A percentile compares a stretch with the other conserved stretches of the same genome.
Evolutionary conservation across 768 basidiomycete species (phyloP).

Genomic region (Piloderma croceum): DNA sequence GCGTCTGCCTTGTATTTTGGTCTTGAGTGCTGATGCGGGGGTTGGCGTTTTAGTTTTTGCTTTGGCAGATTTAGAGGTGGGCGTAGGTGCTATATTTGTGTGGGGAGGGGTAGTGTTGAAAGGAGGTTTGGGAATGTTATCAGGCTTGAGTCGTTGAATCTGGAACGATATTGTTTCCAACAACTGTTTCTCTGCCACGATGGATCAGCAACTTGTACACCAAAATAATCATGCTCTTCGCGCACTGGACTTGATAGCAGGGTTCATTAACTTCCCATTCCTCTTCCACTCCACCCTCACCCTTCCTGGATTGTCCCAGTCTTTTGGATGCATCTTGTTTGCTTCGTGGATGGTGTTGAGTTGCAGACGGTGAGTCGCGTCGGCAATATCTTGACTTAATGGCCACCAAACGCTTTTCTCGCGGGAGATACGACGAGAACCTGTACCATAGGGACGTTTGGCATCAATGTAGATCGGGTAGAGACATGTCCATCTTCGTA

Average conservation of each 20-base stretch:
- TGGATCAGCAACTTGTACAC: neutral
- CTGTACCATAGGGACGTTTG: slow-evolving; percentile 80
- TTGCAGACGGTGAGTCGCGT: slow-evolving; percentile 72
- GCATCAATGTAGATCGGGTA: slow-evolving; percentile 98
- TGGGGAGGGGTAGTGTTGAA: slow-evolving; percentile 38
- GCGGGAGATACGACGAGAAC: slow-evolving; percentile 76
- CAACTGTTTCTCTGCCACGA: slow-evolving; percentile 66
- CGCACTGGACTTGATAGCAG: slow-evolving; percentile 71
- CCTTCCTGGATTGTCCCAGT: slow-evolving; percentile 98
- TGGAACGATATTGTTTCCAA: slow-evolving; percentile 69
- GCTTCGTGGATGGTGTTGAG: slow-evolving; percentile 84
- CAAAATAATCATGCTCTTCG: slow-evolving; percentile 11
- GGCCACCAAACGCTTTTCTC: slow-evolving; percentile 91
- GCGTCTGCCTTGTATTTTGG: slow-evolving; percentile 23
- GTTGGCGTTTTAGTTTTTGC: slow-evolving; percentile 39
- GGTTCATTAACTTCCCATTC: slow-evolving; percentile 61
- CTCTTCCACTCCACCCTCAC: slow-evolving; percentile 92
- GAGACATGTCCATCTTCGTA: slow-evolving; percentile 85
- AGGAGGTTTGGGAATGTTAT: slow-evolving; percentile 60
- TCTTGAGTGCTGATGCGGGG: slow-evolving; percentile 17
- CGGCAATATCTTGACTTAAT: slow-evolving; percentile 86
- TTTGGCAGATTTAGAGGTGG: slow-evolving; percentile 23
- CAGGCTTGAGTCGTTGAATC: slow-evolving; percentile 69
- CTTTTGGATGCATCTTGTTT: slow-evolving; percentile 84
- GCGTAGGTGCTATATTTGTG: slow-evolving; percentile 25